These are phyloP conservation scores for Talaromyces sp. DNA, from an alignment of 2,329 filamentous ascomycete genomes.

Conservation along the genomic window DNA sequence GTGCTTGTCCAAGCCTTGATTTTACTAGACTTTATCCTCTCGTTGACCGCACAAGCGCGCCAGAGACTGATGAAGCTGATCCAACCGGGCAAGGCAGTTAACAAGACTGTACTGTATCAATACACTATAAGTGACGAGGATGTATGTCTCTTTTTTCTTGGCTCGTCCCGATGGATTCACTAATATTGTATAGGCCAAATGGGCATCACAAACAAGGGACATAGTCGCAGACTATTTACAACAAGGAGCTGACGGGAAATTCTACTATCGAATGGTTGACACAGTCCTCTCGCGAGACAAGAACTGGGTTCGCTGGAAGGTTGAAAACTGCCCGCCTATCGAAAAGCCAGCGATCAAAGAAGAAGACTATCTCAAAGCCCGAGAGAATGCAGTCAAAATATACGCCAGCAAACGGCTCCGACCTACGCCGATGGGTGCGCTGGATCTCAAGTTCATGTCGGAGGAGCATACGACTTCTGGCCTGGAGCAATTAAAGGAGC, in stretches of 20 bases:
- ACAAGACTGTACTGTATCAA: slow-evolving; percentile 83
- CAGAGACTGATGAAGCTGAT: slow-evolving; percentile 56
- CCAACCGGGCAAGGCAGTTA: slow-evolving; percentile 51
- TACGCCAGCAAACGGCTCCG: slow-evolving; percentile 67
- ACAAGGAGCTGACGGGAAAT: slow-evolving; percentile 74
- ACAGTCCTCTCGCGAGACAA: slow-evolving; percentile 93
- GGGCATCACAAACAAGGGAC: slow-evolving; percentile 72
- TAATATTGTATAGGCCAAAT: slow-evolving; percentile 58
- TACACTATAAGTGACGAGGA: slow-evolving; percentile 77
- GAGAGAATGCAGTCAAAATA: slow-evolving; percentile 57
- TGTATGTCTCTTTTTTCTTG: slow-evolving; percentile 41
- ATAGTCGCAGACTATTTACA: slow-evolving; percentile 78
- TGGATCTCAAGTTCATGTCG: slow-evolving; percentile 72
- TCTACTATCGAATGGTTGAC: slow-evolving; percentile 95
- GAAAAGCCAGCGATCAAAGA: slow-evolving; percentile 66
- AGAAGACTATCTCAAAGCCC: slow-evolving; percentile 63
- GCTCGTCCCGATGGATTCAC: slow-evolving; percentile 1
- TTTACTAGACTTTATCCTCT: slow-evolving; percentile 90
- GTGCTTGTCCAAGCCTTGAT: slow-evolving; percentile 94
- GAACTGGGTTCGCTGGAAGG: slow-evolving; percentile 99
- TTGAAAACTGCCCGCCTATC: slow-evolving; percentile 85
- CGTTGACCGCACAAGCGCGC: slow-evolving; percentile 74
- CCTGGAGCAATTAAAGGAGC: slow-evolving; percentile 64
- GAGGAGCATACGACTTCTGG: slow-evolving; percentile 57
- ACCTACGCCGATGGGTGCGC: slow-evolving; percentile 61